These are phyloP conservation scores for Conticribra guillardii DNA, from an alignment of 108 stramenopile genomes.

Conservation along the genomic window DNA sequence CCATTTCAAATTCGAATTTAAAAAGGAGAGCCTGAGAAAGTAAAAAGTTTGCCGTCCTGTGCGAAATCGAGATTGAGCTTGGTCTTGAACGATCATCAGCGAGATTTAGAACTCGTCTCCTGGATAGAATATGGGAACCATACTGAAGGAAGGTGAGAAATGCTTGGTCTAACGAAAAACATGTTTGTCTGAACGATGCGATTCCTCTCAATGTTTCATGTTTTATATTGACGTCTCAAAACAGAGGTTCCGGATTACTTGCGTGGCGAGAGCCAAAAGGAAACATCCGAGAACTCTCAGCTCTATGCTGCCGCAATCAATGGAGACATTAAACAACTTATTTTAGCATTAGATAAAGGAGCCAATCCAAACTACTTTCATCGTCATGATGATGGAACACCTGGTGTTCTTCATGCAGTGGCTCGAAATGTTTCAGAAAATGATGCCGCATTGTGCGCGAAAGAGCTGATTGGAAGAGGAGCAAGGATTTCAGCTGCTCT, in stretches of 20 bases:
- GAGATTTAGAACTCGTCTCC: too few relatives aligned
- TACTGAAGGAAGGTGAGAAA: too few relatives aligned
- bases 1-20: too few relatives aligned
- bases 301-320: conserved; percentile 24
- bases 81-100: too few relatives aligned
- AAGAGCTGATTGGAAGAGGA: conserved; percentile 15
- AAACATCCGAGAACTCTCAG: conserved; percentile 4
- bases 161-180: too few relatives aligned
- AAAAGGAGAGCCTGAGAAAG: too few relatives aligned
- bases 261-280: conserved; percentile 23
- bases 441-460: conserved; percentile 30
- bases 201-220: not conserved
- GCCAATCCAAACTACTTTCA: conserved; percentile 32
- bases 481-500: conserved; percentile 16
- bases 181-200: too few relatives aligned
- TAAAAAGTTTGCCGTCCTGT: too few relatives aligned
- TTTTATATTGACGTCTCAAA: not conserved
- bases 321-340: conserved; percentile 9
- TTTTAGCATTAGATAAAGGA: conserved; percentile 6
- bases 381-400: not conserved
- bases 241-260: conserved; percentile 21
- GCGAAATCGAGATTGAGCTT: too few relatives aligned
- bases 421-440: conserved; percentile 2
- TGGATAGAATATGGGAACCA: too few relatives aligned
- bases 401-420: conserved; percentile 15